Conservation (phyloP, 192 early-diverging fungal genomes). For the Coemansia sp. region DNA sequence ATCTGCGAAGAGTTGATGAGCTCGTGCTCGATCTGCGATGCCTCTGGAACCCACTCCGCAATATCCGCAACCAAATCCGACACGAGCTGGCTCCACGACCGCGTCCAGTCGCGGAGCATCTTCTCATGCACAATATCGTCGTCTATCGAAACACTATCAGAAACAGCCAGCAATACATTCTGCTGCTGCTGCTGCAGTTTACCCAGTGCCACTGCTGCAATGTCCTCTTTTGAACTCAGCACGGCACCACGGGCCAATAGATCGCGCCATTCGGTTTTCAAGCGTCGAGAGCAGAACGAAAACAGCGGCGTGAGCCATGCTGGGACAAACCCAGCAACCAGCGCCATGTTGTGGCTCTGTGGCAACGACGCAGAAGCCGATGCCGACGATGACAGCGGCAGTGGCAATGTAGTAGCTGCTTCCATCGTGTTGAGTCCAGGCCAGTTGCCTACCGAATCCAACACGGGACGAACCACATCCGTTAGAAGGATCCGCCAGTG, state of each 20-base stretch:
- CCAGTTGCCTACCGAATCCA: slow-evolving; percentile 36
- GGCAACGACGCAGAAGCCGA: neutral
- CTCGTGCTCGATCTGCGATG: slow-evolving; percentile 41
- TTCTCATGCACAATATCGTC: slow-evolving; percentile 41
- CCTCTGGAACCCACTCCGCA: slow-evolving; percentile 23
- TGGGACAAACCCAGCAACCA: slow-evolving; percentile 15
- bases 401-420: no score
- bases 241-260: slow-evolving; percentile 1
- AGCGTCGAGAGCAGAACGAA: slow-evolving; percentile 19
- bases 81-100: slow-evolving; percentile 35
- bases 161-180: neutral
- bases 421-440: slow-evolving; percentile 14
- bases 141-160: slow-evolving; percentile 4
- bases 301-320: slow-evolving; percentile 40
- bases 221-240: slow-evolving; percentile 6
- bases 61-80: slow-evolving; percentile 17
- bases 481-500: slow-evolving; percentile 40
- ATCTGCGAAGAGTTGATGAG: slow-evolving; percentile 18
- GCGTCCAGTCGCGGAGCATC: slow-evolving; percentile 44
- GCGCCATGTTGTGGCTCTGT: neutral
- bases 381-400: neutral
- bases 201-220: slow-evolving; percentile 1
- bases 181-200: neutral
- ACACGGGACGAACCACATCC: slow-evolving; percentile 24
- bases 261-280: slow-evolving; percentile 28